Evolutionary conservation across 768 basidiomycete species (phyloP), one percentile per base, ranked within the genome.

Genomic region (Coprinopsis cinerea): DNA sequence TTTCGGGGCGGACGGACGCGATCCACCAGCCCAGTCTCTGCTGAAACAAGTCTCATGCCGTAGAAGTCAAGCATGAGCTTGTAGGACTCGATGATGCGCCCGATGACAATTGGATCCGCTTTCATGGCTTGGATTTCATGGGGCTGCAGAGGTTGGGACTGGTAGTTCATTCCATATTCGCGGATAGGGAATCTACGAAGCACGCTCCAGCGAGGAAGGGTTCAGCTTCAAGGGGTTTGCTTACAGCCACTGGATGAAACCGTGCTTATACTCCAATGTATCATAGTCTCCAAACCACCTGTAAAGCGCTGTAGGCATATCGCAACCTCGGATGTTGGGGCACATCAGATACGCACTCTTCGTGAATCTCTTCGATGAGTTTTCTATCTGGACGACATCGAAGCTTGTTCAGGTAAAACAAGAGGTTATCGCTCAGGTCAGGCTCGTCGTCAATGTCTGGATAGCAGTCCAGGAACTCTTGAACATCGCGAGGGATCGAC

Each of bases 231-330:
- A 47, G 30, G 23, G 22, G 27, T 24, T 2, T 60, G 68, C 85
- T 58, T 66, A 88, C 82, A 89, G 62, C 86, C 88, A 89, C 59
- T 89, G 87, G 37, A 89, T 83, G 61, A 77, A 88, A 1, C 79
- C 81, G 58, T 89, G 88, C 50, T 81, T 80, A 54, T 68, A 62
- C 61, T 90, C 88, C 25, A 90, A 69, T 53, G 69, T 76, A 25
- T 64, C 59, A 55, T 83, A 83, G 57, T 88, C 73, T 4, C 78
- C 79, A 48, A 72, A 57, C 84, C 85, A 89, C 56, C 86, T 88
- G 47, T 26, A 23, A 42, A 32, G 5, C 11, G 44, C 9, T 20
- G 24, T 4, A 30, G 25, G 20, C 28, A 24, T 32, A 9, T 6
- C 22, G 25, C 30, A 48, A 13, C 44, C 4, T 27, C n/a, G 22